Conservation (phyloP, 768 basidiomycete genomes). For the Russula emetica region DNA sequence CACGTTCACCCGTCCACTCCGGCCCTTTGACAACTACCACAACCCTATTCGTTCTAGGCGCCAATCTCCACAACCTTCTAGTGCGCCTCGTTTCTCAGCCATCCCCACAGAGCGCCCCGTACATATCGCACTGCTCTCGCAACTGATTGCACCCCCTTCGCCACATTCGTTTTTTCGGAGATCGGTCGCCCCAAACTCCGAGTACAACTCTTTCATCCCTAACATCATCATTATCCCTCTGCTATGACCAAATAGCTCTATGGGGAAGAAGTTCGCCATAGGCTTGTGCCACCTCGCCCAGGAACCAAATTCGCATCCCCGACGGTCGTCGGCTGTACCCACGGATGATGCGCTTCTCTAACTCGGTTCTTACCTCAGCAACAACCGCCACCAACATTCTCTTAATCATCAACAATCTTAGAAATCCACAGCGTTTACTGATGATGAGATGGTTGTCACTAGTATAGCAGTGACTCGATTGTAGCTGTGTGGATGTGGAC, state of each 20-base stretch:
- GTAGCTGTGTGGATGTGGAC: constrained; percentile 10
- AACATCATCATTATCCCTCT: not conserved
- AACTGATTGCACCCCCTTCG: not conserved
- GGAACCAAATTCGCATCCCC: constrained; percentile 5
- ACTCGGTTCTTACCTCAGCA: constrained; percentile 14
- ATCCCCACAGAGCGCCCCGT: constrained; percentile 19
- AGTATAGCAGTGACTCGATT: not conserved
- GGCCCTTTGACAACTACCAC: constrained; percentile 13
- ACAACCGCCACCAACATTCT: not conserved
- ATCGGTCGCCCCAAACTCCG: constrained; percentile 22
- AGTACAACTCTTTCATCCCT: constrained; percentile 3
- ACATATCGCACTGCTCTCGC: constrained; percentile 12
- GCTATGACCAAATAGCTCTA: not conserved
- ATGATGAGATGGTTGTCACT: not conserved
- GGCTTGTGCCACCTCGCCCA: not conserved
- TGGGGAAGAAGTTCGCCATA: not conserved
- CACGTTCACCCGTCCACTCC: constrained; percentile 12
- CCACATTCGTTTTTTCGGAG: not conserved
- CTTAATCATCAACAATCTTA: constrained; percentile 8
- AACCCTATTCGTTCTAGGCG: constrained; percentile 8
- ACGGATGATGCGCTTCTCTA: not conserved
- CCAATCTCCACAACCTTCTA: constrained; percentile 19
- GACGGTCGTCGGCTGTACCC: not conserved
- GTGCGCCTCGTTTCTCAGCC: constrained; percentile 16
- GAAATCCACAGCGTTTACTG: not conserved